Conservation (phyloP, 257 asterid species). For the Nicotiana sylvestris region DNA sequence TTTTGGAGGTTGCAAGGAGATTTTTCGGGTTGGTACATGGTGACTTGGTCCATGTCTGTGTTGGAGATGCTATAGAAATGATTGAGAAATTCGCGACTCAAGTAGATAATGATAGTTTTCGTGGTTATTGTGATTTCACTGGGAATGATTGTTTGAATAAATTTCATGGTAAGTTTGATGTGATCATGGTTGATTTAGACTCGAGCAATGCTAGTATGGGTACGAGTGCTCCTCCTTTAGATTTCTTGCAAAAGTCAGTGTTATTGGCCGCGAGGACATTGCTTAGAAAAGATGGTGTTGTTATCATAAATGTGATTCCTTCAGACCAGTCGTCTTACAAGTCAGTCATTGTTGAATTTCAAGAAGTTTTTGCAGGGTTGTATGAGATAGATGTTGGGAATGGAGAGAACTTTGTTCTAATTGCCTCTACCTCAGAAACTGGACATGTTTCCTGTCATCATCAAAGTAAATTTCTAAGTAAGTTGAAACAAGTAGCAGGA, state of each 20-base stretch:
- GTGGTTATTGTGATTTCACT: not conserved
- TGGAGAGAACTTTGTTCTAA: constrained; percentile 70
- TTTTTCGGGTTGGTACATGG: constrained; percentile 51
- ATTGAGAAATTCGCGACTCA: constrained; percentile 32
- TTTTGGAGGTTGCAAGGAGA: constrained; percentile 46
- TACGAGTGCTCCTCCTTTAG: constrained; percentile 67
- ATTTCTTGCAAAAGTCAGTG: constrained; percentile 45
- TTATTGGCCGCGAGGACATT: constrained; percentile 41
- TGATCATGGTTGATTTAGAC: constrained; percentile 88
- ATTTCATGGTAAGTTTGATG: constrained; percentile 40
- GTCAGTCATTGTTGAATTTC: constrained; percentile 32
- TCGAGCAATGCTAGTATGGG: constrained; percentile 50
- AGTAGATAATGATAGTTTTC: not conserved
- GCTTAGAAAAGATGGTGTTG: constrained; percentile 42
- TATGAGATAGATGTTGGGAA: constrained; percentile 73
- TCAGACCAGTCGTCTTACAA: constrained; percentile 33
- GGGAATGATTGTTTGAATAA: not conserved
- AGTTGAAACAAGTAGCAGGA: constrained; percentile 44
- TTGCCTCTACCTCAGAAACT: constrained; percentile 45
- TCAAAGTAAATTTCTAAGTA: constrained; percentile 31
- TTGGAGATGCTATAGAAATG: constrained; percentile 55
- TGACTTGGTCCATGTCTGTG: constrained; percentile 34
- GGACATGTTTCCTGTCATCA: constrained; percentile 7
- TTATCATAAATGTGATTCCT: constrained; percentile 56
- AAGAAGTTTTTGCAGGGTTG: constrained; percentile 49